phyloP scores from a whole-genome alignment of 305 asterid genomes.

The Fraxinus floribunda region DNA sequence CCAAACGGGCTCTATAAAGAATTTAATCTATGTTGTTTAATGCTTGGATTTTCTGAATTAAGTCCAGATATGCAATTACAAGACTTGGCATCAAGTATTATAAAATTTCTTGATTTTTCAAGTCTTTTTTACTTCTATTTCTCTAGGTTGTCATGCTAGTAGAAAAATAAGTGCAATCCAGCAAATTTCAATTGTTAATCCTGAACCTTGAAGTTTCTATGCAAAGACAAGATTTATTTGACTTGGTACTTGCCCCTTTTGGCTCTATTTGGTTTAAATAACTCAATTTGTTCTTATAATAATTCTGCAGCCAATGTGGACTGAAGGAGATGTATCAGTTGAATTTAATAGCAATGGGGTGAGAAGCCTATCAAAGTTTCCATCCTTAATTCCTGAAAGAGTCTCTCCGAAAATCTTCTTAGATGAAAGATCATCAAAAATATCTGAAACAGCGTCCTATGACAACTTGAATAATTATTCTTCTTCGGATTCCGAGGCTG shows the following conservation, averaged over 20 bases:
- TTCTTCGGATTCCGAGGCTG: conserved; percentile 42
- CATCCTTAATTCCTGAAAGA: conserved; percentile 66
- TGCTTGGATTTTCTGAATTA: not conserved
- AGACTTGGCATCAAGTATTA: not conserved
- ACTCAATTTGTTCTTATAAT: conserved; percentile 3
- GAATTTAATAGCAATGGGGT: conserved; percentile 33
- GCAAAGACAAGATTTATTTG: not conserved
- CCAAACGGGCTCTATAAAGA: not conserved
- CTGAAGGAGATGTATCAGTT: conserved; percentile 50
- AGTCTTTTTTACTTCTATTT: not conserved
- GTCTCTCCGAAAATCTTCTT: conserved; percentile 47
- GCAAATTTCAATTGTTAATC: not conserved
- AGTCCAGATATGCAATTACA: not conserved
- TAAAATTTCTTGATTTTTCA: not conserved
- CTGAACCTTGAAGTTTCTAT: not conserved
- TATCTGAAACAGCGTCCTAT: conserved; percentile 21
- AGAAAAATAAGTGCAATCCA: not conserved
- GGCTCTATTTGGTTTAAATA: not conserved
- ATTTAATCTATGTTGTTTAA: not conserved
- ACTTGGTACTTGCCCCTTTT: not conserved
- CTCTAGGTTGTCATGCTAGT: not conserved
- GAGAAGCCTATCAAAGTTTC: conserved; percentile 44
- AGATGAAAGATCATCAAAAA: conserved; percentile 35
- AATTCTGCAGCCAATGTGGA: conserved; percentile 69
- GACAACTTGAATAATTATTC: conserved; percentile 36